Evolutionary conservation across 176 grass and related monocot genomes (phyloP).

Genomic region (maize (Zea mays)): DNA sequence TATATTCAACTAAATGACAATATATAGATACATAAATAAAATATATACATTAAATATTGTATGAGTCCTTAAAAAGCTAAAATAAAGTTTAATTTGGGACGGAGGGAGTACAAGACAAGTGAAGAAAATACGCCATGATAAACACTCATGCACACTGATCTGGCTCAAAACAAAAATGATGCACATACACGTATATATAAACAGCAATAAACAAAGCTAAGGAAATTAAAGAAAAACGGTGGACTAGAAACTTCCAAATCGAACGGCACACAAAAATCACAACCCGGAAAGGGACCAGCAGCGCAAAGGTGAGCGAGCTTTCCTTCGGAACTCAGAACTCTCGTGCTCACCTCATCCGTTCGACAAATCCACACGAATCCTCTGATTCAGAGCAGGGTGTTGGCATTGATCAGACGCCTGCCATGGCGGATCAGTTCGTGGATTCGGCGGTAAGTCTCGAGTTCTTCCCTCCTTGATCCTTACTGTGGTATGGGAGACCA

Average conservation of each 20-base stretch:
- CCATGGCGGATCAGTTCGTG: slow-evolving; percentile 54
- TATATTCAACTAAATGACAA: too few species aligned
- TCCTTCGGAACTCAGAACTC: neutral
- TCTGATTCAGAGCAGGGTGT: slow-evolving; percentile 5
- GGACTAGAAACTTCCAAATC: slow-evolving; percentile 29
- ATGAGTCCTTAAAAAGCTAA: too few species aligned
- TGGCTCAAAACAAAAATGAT: neutral
- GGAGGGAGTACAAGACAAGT: too few species aligned
- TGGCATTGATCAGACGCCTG: slow-evolving; percentile 4
- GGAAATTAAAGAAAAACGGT: neutral
- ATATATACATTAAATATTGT: too few species aligned
- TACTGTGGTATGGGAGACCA: neutral
- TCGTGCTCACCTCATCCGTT: neutral
- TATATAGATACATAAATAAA: too few species aligned
- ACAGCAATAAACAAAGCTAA: neutral
- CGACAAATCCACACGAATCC: slow-evolving; percentile 6
- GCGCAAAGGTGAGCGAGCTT: slow-evolving; percentile 32
- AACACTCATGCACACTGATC: neutral
- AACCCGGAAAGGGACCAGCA: slow-evolving; percentile 4
- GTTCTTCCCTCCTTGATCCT: neutral
- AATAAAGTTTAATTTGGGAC: too few species aligned
- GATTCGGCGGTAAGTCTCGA: slow-evolving; percentile 46
- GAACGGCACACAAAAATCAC: slow-evolving; percentile 22
- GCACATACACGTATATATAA: neutral
- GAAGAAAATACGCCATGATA: neutral